phyloP scores from a whole-genome alignment of 2,329 filamentous ascomycete genomes.

The Curvularia sp. region DNA sequence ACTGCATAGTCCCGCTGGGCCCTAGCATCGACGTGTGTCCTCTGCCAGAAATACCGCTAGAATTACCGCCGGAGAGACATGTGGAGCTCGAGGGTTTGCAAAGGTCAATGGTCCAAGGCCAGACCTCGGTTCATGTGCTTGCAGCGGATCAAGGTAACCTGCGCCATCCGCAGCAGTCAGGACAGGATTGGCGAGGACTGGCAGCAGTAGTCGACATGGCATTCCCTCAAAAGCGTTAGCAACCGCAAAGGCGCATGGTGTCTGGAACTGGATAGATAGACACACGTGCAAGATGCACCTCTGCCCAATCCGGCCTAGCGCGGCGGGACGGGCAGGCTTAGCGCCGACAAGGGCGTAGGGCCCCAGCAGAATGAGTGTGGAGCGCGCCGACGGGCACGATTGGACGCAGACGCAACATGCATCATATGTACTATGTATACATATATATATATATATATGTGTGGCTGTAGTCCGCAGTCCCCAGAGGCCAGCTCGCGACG shows the following conservation, averaged over 20 bases:
- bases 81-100: too few species aligned
- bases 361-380: conserved; percentile 11
- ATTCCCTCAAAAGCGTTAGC: background rate
- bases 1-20: background rate
- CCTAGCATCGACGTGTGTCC: background rate
- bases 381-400: conserved; percentile 5
- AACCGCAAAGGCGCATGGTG: background rate
- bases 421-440: background rate
- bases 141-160: too few species aligned
- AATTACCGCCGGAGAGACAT: too few species aligned
- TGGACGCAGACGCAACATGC: conserved; percentile 7
- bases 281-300: conserved; percentile 10
- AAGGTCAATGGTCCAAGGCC: too few species aligned
- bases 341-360: conserved; percentile 6
- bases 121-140: too few species aligned
- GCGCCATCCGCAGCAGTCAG: too few species aligned
- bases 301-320: conserved; percentile 2
- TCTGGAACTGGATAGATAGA: conserved; percentile 5
- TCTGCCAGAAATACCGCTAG: background rate
- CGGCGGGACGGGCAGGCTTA: conserved; percentile 21
- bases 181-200: background rate
- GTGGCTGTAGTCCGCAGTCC: too few species aligned
- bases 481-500: too few species aligned
- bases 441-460: background rate
- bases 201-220: background rate